phyloP scores from a whole-genome alignment of 2,329 filamentous ascomycete species.

The Phaeosphaeria sp. region DNA sequence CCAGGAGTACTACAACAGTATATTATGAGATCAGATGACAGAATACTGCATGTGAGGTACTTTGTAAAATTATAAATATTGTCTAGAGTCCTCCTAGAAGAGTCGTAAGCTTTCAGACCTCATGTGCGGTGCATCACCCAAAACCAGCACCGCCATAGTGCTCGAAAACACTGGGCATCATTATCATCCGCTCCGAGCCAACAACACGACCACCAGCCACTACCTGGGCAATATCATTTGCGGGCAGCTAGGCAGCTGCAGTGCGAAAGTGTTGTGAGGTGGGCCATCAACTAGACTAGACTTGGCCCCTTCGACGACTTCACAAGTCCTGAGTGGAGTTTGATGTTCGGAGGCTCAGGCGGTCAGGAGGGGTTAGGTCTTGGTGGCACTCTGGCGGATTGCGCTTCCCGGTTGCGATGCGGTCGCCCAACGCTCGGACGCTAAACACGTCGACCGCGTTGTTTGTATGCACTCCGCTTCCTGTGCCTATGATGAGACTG shows the following conservation, averaged over 20 bases:
- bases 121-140: no score
- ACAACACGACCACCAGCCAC: no score
- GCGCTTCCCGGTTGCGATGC: conserved; percentile 25
- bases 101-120: no score
- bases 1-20: no score
- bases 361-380: conserved; percentile 18
- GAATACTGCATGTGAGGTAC: no score
- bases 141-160: no score
- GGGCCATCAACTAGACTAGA: neutral
- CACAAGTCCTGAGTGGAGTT: neutral
- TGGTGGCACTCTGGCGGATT: conserved; percentile 29
- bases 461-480: conserved; percentile 9
- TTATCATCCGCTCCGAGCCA: no score
- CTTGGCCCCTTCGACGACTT: neutral
- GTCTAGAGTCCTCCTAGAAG: no score
- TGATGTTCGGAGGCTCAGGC: conserved; percentile 18
- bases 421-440: conserved; percentile 29
- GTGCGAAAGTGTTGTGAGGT: neutral
- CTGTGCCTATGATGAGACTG: neutral
- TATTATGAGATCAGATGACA: no score
- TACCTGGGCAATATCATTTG: neutral
- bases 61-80: no score
- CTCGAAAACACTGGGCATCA: no score
- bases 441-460: conserved; percentile 28
- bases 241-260: neutral